These are phyloP conservation scores for Gossypium arboreum DNA, from an alignment of 345 rosid genomes.

Conservation along the genomic window DNA sequence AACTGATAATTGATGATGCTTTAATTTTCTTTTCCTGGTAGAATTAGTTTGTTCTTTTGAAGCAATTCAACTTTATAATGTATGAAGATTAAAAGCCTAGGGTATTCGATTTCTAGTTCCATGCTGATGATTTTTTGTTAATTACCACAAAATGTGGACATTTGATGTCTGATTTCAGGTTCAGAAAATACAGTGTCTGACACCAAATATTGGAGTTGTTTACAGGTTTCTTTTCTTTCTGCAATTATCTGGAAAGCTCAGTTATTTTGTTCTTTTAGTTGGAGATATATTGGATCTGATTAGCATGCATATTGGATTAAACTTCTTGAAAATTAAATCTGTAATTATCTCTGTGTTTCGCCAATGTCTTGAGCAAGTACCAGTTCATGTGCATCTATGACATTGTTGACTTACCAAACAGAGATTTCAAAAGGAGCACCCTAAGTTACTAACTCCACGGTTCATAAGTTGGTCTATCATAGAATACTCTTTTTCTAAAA, in stretches of 20 bases:
- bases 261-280: neutral
- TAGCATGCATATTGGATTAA: neutral
- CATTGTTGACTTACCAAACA: neutral
- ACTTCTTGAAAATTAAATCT: neutral
- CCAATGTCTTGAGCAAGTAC: neutral
- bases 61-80: neutral
- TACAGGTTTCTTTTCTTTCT: conserved; percentile 55
- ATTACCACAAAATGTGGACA: neutral
- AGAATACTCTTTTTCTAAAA: neutral
- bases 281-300: neutral
- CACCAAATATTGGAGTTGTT: conserved; percentile 94
- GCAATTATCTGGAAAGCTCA: neutral
- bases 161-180: conserved; percentile 43
- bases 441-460: neutral
- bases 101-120: neutral
- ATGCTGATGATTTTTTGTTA: neutral
- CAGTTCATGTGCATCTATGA: neutral
- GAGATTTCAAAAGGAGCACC: neutral
- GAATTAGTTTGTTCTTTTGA: neutral
- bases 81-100: neutral
- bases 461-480: neutral
- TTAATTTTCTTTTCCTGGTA: neutral
- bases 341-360: neutral
- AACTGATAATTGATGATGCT: neutral
- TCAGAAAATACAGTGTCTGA: conserved; percentile 80